Conservation (phyloP, 768 basidiomycete species). For the Amanita jacksonii region DNA sequence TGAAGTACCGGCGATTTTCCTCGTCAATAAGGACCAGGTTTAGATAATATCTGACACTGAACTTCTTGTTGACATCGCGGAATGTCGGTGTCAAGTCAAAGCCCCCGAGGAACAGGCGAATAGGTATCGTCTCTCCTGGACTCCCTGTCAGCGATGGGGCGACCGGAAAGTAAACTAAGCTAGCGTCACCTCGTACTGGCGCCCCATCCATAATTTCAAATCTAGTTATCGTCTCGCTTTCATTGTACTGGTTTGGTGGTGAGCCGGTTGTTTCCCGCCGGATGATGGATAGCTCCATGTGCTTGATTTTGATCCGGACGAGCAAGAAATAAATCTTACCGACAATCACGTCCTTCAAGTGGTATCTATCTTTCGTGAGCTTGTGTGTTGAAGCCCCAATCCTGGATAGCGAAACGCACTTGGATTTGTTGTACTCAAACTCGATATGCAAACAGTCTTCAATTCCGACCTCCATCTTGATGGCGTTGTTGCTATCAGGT, state of each 20-base stretch:
- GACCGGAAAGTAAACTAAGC: not conserved
- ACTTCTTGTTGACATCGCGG: slow-evolving; percentile 99
- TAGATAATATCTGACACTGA: slow-evolving; percentile 93
- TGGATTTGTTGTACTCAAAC: slow-evolving; percentile 99
- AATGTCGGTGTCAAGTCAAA: slow-evolving; percentile 99
- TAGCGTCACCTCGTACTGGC: slow-evolving; percentile 77
- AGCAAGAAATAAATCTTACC: slow-evolving; percentile 99
- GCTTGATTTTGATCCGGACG: slow-evolving; percentile 98
- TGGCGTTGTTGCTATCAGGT: slow-evolving; percentile 93
- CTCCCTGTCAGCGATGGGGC: not conserved
- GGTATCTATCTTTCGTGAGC: slow-evolving; percentile 56
- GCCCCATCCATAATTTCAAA: slow-evolving; percentile 99
- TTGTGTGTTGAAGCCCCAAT: not conserved
- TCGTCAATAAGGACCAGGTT: slow-evolving; percentile 97
- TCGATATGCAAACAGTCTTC: slow-evolving; percentile 99
- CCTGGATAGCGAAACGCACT: slow-evolving; percentile 43
- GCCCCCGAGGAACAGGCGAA: slow-evolving; percentile 93
- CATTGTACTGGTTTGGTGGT: slow-evolving; percentile 98
- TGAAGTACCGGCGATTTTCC: slow-evolving; percentile 96
- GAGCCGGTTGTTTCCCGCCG: slow-evolving; percentile 94
- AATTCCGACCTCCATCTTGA: slow-evolving; percentile 99
- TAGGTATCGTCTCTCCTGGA: slow-evolving; percentile 94
- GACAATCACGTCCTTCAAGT: slow-evolving; percentile 97
- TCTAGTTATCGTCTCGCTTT: slow-evolving; percentile 98
- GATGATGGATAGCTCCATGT: slow-evolving; percentile 98